A percentile compares a stretch with the other conserved stretches of the same genome.
phyloP scores from a whole-genome alignment of 2,329 filamentous ascomycete genomes.

The Penicillium sp. region DNA sequence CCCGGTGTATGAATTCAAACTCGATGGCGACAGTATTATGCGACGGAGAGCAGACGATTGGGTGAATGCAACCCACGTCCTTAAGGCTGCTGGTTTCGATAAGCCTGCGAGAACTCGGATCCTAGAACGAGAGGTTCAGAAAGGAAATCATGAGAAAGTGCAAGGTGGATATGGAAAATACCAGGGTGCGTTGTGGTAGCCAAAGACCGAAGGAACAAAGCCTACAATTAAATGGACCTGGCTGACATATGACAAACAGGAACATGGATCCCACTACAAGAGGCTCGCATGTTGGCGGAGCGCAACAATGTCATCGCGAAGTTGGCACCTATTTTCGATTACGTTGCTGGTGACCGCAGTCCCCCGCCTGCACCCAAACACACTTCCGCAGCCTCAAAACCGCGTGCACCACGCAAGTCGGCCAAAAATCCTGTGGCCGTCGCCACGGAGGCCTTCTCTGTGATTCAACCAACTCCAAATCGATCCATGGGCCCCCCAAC shows the following conservation, averaged over 20 bases:
- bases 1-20: slow-evolving; percentile 90
- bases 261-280: slow-evolving; percentile 90
- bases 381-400: slow-evolving; percentile 68
- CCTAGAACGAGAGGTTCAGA: slow-evolving; percentile 93
- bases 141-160: slow-evolving; percentile 94
- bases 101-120: slow-evolving; percentile 95
- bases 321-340: slow-evolving; percentile 86
- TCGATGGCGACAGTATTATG: slow-evolving; percentile 92
- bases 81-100: slow-evolving; percentile 96
- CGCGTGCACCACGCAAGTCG: slow-evolving; percentile 69
- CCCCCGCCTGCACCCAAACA: slow-evolving; percentile 94
- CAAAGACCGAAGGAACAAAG: not conserved
- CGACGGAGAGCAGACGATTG: slow-evolving; percentile 88
- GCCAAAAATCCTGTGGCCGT: slow-evolving; percentile 52
- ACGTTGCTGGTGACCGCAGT: slow-evolving; percentile 76
- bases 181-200: slow-evolving; percentile 61
- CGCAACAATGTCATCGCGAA: slow-evolving; percentile 86
- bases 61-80: slow-evolving; percentile 99
- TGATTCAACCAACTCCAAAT: slow-evolving; percentile 27
- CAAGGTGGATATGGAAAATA: slow-evolving; percentile 99
- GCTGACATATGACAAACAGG: slow-evolving; percentile 51
- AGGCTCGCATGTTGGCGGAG: slow-evolving; percentile 77
- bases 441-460: slow-evolving; percentile 31
- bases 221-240: not conserved
- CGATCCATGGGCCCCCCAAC: slow-evolving; percentile 38